Evolutionary conservation across 2,329 filamentous ascomycete genomes (phyloP).

Genomic region (Botryotinia globosa): DNA sequence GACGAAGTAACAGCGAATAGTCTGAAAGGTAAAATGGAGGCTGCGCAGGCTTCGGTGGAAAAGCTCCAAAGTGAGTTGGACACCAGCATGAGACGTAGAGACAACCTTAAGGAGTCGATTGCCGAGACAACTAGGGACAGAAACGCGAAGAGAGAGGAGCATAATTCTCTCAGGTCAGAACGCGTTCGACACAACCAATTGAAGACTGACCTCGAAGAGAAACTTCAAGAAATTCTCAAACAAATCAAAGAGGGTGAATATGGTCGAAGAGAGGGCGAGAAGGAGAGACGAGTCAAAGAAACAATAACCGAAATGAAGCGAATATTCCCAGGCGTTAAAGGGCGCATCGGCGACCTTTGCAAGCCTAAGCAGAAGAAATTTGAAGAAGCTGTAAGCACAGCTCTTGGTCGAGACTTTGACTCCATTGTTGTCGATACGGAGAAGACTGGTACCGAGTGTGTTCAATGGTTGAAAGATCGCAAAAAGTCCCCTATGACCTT

Average conservation of each 20-base stretch:
- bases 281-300: conserved; percentile 75
- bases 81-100: conserved; percentile 66
- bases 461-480: conserved; percentile 90
- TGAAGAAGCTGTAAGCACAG: conserved; percentile 87
- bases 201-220: conserved; percentile 86
- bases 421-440: conserved; percentile 93
- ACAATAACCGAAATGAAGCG: conserved; percentile 83
- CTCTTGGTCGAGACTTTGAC: conserved; percentile 90
- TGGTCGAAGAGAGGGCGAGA: conserved; percentile 79
- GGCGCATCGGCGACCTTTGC: conserved; percentile 86
- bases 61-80: conserved; percentile 71
- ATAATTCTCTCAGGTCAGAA: conserved; percentile 81
- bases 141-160: conserved; percentile 83
- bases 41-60: conserved; percentile 67
- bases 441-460: conserved; percentile 90
- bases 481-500: conserved; percentile 86
- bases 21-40: conserved; percentile 83
- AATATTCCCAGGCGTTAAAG: conserved; percentile 87
- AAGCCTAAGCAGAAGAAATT: conserved; percentile 97
- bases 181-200: conserved; percentile 76
- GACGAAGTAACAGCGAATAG: conserved; percentile 89
- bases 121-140: conserved; percentile 75
- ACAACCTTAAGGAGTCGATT: conserved; percentile 58
- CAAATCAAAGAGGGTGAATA: conserved; percentile 85
- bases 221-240: conserved; percentile 74